Percentiles rank a stretch among this genome's conserved stretches.
Conservation (phyloP, 192 early-diverging fungal species). For the Podochytrium sp. region DNA sequence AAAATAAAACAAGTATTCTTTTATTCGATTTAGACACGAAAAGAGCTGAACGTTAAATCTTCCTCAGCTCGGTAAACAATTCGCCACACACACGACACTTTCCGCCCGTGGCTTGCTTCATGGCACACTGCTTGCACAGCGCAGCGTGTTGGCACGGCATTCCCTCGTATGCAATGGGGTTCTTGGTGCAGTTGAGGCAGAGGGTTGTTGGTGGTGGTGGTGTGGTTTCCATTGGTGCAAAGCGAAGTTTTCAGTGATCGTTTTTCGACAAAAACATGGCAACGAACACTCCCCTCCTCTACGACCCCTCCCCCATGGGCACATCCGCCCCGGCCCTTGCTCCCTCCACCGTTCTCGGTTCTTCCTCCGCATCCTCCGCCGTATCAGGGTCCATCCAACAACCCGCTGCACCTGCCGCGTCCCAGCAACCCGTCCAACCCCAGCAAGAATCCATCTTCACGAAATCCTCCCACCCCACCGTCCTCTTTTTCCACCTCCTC, state of each 20-base stretch:
- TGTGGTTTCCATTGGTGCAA: neutral
- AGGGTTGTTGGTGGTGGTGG: neutral
- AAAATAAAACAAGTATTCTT: too few species aligned
- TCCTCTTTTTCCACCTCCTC: constrained; percentile 85
- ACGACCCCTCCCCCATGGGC: constrained; percentile 6
- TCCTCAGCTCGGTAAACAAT: constrained; percentile 46
- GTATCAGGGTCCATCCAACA: neutral
- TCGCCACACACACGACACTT: constrained; percentile 49
- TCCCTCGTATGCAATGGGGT: constrained; percentile 40
- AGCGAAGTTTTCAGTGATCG: neutral
- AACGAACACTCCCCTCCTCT: neutral
- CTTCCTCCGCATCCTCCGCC: neutral
- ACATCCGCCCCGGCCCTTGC: neutral
- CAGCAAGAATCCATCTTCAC: constrained; percentile 22
- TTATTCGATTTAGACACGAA: too few species aligned
- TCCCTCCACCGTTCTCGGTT: neutral
- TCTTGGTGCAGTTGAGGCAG: constrained; percentile 38
- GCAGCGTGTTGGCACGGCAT: constrained; percentile 39
- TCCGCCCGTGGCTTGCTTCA: constrained; percentile 59
- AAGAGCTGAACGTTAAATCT: too few species aligned
- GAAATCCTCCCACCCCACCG: constrained; percentile 72
- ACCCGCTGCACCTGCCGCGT: neutral
- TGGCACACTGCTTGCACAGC: constrained; percentile 54
- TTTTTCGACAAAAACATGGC: neutral
- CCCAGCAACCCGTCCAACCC: neutral